Evolutionary conservation across 2,329 filamentous ascomycete genomes (phyloP), one percentile per base, ranked within the genome.

Genomic region (Fulvia fulva): DNA sequence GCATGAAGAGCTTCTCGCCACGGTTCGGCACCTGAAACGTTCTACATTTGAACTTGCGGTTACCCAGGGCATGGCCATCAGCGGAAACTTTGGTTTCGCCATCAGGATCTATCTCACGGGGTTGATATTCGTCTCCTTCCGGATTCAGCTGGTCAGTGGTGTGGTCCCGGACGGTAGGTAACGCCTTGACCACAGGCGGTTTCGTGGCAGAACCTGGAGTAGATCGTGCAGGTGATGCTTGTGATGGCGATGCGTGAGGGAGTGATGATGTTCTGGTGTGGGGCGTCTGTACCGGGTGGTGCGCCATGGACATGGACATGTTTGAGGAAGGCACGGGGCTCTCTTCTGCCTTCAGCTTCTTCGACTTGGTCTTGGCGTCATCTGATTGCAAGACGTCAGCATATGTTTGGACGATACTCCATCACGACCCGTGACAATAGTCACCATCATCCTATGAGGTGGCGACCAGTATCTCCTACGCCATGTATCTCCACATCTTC

Each of bases 1-100:
- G 84, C 94, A 99, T 99, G 77, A 97, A 99, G 5, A 97, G 83
- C 76, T 97, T 97, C 65, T 95, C 88, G 26, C 90, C 91, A 67
- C 94, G 83, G 69, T 95, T 87, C 19, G 93, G 91, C 3, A 99
- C 92, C 64, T 90, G 85, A 73, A 99, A 99, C 1, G 93, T 97
- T 63, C 92, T 84, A 75, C 93, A 97, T 73, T 89, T 87, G 78
- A 97, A 99, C 70, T 93, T 88, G 67, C 94, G 89, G 22, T 84
- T 85, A 60, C 91, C 92, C 26, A 89, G 82, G 22, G 92, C 85
- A 69, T 92, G 87, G 43, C 94, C 94, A 67, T 91, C 90, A 22
- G 82, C 74, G 73, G 90, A 86, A 25, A 97, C 92, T 80, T 99
- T 99, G 74, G 90, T 91, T 78, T 99, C 94, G 55, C 94, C 94